Percentiles rank a stretch among this genome's conserved stretches.
phyloP scores from a whole-genome alignment of 768 basidiomycete genomes.

The Leucocoprinus birnbaumii region DNA sequence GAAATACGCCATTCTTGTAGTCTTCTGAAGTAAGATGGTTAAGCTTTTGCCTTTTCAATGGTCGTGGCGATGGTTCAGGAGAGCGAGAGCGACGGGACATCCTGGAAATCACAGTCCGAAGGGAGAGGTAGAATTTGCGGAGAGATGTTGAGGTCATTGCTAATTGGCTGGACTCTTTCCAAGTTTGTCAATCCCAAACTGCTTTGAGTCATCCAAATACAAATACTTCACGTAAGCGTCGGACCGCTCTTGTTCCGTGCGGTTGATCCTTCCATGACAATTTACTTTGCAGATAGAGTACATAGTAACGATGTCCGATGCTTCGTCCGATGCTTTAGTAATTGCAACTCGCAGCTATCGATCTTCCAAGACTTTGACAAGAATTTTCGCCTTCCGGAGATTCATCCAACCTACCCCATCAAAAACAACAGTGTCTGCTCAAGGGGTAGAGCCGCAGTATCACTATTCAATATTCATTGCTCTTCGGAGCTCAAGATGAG shows the following conservation, averaged over 20 bases:
- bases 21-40: conserved; percentile 65
- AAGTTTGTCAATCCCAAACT: conserved; percentile 1
- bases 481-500: too few species aligned
- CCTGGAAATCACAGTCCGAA: conserved; percentile 6
- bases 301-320: too few species aligned
- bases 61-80: conserved; percentile 43
- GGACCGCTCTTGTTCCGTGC: not conserved
- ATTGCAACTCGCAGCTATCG: too few species aligned
- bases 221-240: not conserved
- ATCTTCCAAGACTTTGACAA: too few species aligned
- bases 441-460: too few species aligned
- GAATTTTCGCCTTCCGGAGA: too few species aligned
- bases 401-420: too few species aligned
- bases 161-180: not conserved
- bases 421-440: too few species aligned
- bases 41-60: conserved; percentile 51
- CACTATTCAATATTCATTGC: too few species aligned
- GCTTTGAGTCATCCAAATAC: conserved; percentile 14
- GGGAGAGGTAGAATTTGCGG: not conserved
- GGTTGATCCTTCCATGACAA: too few species aligned
- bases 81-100: conserved; percentile 58
- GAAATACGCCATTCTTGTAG: conserved; percentile 86
- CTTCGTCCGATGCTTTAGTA: too few species aligned
- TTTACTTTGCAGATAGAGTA: too few species aligned
- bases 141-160: not conserved